Base-by-base conservation (phyloP, 306 rosid genomes). In the Urtica urens region DNA sequence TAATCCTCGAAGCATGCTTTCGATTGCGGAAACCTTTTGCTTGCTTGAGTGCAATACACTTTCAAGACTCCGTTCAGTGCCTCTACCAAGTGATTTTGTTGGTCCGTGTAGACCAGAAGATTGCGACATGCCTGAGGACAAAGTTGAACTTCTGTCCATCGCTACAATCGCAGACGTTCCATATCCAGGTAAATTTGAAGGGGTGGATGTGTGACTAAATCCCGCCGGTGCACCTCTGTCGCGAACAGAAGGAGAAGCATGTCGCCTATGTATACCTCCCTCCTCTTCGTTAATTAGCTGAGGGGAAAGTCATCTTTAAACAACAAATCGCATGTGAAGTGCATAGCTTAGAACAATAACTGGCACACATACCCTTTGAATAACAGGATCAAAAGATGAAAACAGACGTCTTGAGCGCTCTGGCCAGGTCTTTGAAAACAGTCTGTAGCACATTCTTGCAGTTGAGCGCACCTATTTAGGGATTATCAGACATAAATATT, bases 141-240 rank as follows among this genome's bases (percentile, higher is more conserved):
- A 72, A 68, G 67, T 86, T 53, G 94, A 80, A 73, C 78, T 86
- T 86, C 77, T 76, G 77, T 92, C 88, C 96, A 86, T 92, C 25
- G 96, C 96, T 69, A 92, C 96, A 67, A 92, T 92, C 48, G 99
- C 96, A 58, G 99, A 82, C 63, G 99, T 92, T 82, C 96, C 96
- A 79, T 92, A 92, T 53, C 96, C 94, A 43, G 93, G 76, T 49
- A 82, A 55, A 69, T 71, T 79, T 62, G 99, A 66, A 25, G 78
- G 60, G 67, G 77, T 73, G 61, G 93, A 77, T 44, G 78, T 59
- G 55, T 85, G 99, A 54, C 66, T 65, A 23, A 66, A 65, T 38
- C 95, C 54, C 49, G 53, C 59, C 47, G 52, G 29, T 53, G 80
- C 57, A 61, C 82, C 79, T 81, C 93, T 86, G 69, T 92, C 99